phyloP scores from a whole-genome alignment of 306 rosid genomes.

The Inga leiocalycina region DNA sequence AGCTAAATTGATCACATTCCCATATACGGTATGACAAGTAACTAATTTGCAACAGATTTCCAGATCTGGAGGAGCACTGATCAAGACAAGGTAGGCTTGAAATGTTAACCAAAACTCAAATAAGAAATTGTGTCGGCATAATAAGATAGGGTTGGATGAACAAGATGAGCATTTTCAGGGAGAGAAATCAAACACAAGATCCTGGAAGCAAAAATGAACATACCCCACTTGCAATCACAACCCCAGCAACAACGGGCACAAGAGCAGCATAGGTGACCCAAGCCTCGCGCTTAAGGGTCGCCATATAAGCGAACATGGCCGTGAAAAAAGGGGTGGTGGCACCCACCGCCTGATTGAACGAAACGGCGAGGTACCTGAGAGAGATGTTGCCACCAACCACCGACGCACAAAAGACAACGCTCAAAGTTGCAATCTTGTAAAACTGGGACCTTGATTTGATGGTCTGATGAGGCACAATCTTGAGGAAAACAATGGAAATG shows the following conservation, averaged over 20 bases:
- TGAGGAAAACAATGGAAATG: constrained; percentile 77
- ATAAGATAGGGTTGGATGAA: neutral
- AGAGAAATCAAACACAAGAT: constrained; percentile 14
- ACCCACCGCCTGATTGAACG: constrained; percentile 96
- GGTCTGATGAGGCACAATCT: constrained; percentile 82
- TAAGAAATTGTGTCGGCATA: neutral
- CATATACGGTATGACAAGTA: neutral
- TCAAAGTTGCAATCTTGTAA: constrained; percentile 78
- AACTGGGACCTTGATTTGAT: constrained; percentile 85
- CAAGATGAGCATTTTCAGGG: neutral
- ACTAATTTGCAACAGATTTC: constrained; percentile 5
- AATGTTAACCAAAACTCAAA: constrained; percentile 21
- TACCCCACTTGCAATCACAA: constrained; percentile 99
- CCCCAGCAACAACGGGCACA: constrained; percentile 96
- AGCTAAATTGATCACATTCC: constrained; percentile 14
- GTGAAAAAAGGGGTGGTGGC: constrained; percentile 98
- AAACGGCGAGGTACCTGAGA: constrained; percentile 87
- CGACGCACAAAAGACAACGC: constrained; percentile 88
- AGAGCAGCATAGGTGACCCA: constrained; percentile 96
- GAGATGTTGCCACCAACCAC: constrained; percentile 96
- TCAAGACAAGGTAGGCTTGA: constrained; percentile 10
- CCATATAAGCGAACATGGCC: constrained; percentile 84
- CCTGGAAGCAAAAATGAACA: constrained; percentile 28
- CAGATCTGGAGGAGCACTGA: constrained; percentile 59
- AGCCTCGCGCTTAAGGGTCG: constrained; percentile 87